Evolutionary conservation across 2,329 filamentous ascomycete species (phyloP).

Genomic region (Colletotrichum sp.): DNA sequence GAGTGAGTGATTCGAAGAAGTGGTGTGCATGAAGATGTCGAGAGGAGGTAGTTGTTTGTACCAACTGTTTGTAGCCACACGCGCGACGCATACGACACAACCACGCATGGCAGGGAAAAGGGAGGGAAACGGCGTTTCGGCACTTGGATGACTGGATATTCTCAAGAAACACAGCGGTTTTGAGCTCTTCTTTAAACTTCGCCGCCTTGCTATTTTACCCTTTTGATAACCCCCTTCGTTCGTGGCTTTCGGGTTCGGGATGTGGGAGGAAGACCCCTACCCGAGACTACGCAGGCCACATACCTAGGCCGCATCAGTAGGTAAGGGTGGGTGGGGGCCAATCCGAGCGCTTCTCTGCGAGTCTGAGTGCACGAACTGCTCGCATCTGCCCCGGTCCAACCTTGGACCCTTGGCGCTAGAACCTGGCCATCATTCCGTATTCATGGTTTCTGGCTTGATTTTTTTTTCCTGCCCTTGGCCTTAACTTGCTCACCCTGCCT

Average conservation of each 20-base stretch:
- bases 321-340: neutral
- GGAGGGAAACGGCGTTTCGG: neutral
- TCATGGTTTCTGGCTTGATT: neutral
- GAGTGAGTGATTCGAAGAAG: slow-evolving; percentile 39
- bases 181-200: neutral
- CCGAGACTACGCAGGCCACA: neutral
- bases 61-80: neutral
- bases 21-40: neutral
- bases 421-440: neutral
- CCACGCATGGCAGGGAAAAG: neutral
- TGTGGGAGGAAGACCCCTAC: slow-evolving; percentile 7
- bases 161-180: neutral
- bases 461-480: neutral
- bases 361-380: neutral
- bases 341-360: neutral
- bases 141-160: neutral
- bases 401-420: neutral
- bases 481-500: neutral
- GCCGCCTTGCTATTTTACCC: neutral
- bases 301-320: neutral
- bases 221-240: neutral
- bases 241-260: neutral
- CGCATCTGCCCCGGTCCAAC: neutral
- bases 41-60: neutral
- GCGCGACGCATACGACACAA: neutral